These are phyloP conservation scores for Fusarium transvaalense DNA, from an alignment of 2,329 filamentous ascomycete genomes.

Conservation along the genomic window DNA sequence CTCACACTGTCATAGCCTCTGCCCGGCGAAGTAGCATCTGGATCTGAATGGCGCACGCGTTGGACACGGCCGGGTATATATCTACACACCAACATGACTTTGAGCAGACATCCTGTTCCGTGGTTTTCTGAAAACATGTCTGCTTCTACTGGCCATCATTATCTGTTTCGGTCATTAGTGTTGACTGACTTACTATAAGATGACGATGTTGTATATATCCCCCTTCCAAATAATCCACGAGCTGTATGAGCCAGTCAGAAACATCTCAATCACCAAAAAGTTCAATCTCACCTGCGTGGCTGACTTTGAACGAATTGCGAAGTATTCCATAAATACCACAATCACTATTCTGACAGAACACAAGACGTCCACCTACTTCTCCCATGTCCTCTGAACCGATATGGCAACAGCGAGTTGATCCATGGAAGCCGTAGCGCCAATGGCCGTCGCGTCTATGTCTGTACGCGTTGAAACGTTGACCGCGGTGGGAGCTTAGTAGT, in stretches of 20 bases:
- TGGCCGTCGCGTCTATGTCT: neutral
- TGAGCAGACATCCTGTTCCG: neutral
- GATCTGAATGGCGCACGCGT: rapidly evolving
- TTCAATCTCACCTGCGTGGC: neutral
- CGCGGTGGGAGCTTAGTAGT: rapidly evolving
- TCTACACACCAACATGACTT: neutral
- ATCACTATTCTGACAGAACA: neutral
- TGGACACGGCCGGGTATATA: neutral
- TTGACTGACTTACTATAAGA: neutral
- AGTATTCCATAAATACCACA: neutral
- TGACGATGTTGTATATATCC: neutral
- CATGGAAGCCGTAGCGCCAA: neutral
- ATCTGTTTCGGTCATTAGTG: neutral
- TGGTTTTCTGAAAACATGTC: conserved; percentile 2
- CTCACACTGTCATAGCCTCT: conserved; percentile 17
- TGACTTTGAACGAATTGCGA: neutral
- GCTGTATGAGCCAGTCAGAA: neutral
- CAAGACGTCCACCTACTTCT: neutral
- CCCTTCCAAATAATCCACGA: neutral
- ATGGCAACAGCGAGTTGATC: neutral
- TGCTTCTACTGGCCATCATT: neutral
- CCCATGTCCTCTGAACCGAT: neutral
- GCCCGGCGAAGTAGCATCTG: neutral
- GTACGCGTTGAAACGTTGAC: neutral
- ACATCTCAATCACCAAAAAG: neutral